Evolutionary conservation across 2,329 filamentous ascomycete genomes (phyloP), one percentile per base, ranked within the genome.

Genomic region (Fusarium musae): DNA sequence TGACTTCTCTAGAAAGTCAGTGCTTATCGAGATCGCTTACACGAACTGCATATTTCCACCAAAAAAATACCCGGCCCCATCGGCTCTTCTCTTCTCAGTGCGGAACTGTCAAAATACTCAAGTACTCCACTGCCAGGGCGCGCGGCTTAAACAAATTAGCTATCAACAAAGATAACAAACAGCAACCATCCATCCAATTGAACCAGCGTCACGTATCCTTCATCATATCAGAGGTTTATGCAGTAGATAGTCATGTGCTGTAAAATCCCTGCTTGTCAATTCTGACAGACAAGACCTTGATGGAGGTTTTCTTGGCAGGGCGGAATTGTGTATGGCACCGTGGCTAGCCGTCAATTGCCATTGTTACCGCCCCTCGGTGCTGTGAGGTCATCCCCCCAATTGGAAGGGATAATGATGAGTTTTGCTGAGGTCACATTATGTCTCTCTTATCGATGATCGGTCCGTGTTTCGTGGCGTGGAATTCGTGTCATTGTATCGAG

Each of bases 311-410:
- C 32, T 72, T 68, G 69, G 69, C 63, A 50, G 52, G 52, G 75
- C 75, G 75, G 75, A 77, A 77, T 76, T 76, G 43, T 9, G 6
- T 2, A 8, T 36, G 23, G 37, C 37, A 63, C 68, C 68, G 58
- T 73, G 73, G 76, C 59, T 78, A 78, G 73, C 76, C 76, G 76
- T 63, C 73, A 73, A 74, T 77, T 78, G 69, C 76, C 76, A 62
- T 71, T 63, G 46, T 47, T 39, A 46, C 66, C 28, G 56, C 56
- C 47, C 30, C 47, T 36, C n/a, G 30, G 30, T 15, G 43, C 36
- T 65, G 50, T 70, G 69, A 74, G 63, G 59, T 72, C 70, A 70
- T 59, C 30, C 42, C 28, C 37, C 57, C 50, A 50, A 46, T 44
- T 49, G 36, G 21, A 60, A 37, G 34, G 16, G 42, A 21, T 44